phyloP scores from a whole-genome alignment of 805 yeast species.

The Metschnikowia sp. region DNA sequence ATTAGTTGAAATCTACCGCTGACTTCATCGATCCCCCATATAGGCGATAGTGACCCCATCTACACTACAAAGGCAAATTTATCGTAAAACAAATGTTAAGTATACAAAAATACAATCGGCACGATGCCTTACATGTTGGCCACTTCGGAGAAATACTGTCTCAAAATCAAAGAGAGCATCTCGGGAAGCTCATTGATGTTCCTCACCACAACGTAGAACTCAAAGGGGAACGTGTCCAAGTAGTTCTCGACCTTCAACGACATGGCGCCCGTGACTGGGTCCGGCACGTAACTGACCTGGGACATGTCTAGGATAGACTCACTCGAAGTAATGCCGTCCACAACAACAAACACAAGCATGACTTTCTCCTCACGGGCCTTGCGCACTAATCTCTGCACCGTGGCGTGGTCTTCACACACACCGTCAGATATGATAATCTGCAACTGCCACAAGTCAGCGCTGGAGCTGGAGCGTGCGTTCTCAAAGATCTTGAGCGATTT shows the following conservation, averaged over 20 bases:
- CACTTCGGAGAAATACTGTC: slow-evolving; percentile 84
- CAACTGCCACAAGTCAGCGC: slow-evolving; percentile 81
- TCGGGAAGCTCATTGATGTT: slow-evolving; percentile 87
- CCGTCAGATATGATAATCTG: slow-evolving; percentile 95
- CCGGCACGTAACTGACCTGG: slow-evolving; percentile 81
- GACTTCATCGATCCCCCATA: too few relatives aligned
- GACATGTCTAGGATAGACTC: slow-evolving; percentile 93
- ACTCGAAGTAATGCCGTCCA: slow-evolving; percentile 81
- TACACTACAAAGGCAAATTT: neutral
- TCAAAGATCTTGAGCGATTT: slow-evolving; percentile 73
- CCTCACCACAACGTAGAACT: slow-evolving; percentile 90
- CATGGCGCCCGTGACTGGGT: slow-evolving; percentile 60
- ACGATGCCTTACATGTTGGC: slow-evolving; percentile 19
- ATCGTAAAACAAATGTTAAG: neutral
- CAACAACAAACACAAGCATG: slow-evolving; percentile 91
- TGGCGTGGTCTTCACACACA: slow-evolving; percentile 91
- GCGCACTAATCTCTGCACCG: slow-evolving; percentile 78
- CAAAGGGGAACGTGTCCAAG: slow-evolving; percentile 93
- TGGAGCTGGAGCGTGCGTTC: slow-evolving; percentile 46
- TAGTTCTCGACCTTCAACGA: slow-evolving; percentile 76
- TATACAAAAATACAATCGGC: neutral
- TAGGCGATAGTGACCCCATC: too few relatives aligned
- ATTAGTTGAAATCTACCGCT: too few relatives aligned
- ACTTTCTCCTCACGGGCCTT: slow-evolving; percentile 87
- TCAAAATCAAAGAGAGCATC: slow-evolving; percentile 80